A percentile compares a stretch with the other conserved stretches of the same genome.
Conservation (phyloP, 2,329 filamentous ascomycete genomes). For the Capronia americana region DNA sequence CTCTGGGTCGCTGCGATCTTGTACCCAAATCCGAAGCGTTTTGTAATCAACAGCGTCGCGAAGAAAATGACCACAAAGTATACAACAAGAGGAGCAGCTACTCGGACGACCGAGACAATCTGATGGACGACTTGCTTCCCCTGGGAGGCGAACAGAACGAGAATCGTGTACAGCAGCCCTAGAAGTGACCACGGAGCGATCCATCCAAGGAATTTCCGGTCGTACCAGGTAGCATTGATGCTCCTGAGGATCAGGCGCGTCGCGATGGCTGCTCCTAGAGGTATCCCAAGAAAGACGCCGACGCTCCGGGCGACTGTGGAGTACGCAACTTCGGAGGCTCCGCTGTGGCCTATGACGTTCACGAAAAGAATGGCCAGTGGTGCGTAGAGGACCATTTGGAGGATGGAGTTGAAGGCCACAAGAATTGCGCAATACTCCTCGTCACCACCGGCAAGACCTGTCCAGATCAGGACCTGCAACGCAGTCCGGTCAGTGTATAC, state of each 20-base stretch:
- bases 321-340: constrained; percentile 58
- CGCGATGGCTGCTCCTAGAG: constrained; percentile 76
- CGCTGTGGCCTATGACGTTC: constrained; percentile 65
- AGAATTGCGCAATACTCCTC: constrained; percentile 81
- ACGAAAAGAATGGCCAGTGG: constrained; percentile 74
- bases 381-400: constrained; percentile 76
- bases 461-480: constrained; percentile 73
- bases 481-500: neutral
- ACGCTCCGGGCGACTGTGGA: constrained; percentile 76
- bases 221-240: constrained; percentile 67
- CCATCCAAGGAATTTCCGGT: constrained; percentile 71
- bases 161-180: constrained; percentile 83
- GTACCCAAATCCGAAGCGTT: constrained; percentile 73
- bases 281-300: constrained; percentile 83
- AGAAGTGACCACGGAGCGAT: constrained; percentile 77
- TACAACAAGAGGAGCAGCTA: constrained; percentile 78
- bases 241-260: constrained; percentile 71
- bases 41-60: constrained; percentile 66
- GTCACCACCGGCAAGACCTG: constrained; percentile 75
- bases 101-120: constrained; percentile 79
- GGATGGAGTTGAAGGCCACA: constrained; percentile 75
- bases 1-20: constrained; percentile 74
- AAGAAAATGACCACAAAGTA: constrained; percentile 82
- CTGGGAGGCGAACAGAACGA: constrained; percentile 84
- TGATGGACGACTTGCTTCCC: constrained; percentile 78